phyloP scores from a whole-genome alignment of 345 rosid species.

The Draba incana region DNA sequence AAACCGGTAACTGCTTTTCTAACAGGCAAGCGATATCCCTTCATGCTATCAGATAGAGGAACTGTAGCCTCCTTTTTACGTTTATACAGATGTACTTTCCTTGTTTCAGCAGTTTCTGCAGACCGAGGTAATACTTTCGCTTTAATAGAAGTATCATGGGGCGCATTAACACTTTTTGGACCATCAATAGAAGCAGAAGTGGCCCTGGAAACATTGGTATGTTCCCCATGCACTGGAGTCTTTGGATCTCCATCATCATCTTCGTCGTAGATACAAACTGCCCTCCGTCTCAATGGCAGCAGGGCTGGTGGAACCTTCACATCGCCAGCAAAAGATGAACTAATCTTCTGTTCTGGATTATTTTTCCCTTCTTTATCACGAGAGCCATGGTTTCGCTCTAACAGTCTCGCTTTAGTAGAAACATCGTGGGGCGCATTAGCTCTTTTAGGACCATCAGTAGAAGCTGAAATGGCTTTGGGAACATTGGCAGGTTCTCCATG shows the following conservation, averaged over 20 bases:
- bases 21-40: conserved; percentile 40
- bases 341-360: too few relatives aligned
- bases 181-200: conserved; percentile 41
- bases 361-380: too few relatives aligned
- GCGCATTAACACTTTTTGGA: conserved; percentile 42
- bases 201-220: conserved; percentile 44
- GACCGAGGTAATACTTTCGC: conserved; percentile 36
- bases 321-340: too few relatives aligned
- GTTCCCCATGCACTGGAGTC: conserved; percentile 83
- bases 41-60: conserved; percentile 38
- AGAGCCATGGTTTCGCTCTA: too few relatives aligned
- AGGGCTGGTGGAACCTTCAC: conserved; percentile 43
- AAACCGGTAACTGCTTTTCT: conserved; percentile 48
- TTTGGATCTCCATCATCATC: conserved; percentile 69
- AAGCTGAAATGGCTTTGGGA: conserved; percentile 42
- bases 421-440: conserved; percentile 37
- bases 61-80: conserved; percentile 44
- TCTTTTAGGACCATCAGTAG: conserved; percentile 44
- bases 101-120: conserved; percentile 36
- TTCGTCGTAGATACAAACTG: conserved; percentile 66
- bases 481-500: conserved; percentile 57
- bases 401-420: conserved; percentile 26
- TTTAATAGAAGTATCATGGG: conserved; percentile 37
- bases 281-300: conserved; percentile 69
- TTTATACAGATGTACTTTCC: conserved; percentile 43